phyloP scores from a whole-genome alignment of 2,329 filamentous ascomycete genomes.

The Amylocarpus encephaloides region DNA sequence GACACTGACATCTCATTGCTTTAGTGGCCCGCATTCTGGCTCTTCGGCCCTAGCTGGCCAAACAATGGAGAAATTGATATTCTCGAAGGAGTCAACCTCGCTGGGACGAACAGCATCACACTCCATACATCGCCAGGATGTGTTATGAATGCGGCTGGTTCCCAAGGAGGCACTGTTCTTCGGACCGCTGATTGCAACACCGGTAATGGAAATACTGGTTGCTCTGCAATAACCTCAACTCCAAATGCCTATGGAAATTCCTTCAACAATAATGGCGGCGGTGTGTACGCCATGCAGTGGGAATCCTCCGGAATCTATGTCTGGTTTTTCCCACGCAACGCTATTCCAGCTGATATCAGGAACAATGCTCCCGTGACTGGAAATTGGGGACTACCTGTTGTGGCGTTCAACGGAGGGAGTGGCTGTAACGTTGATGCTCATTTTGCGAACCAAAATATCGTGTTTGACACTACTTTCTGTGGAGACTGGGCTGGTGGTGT shows the following conservation, averaged over 20 bases:
- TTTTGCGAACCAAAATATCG: conserved; percentile 65
- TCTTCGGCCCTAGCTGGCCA: conserved; percentile 54
- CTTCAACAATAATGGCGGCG: conserved; percentile 62
- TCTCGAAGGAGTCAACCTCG: conserved; percentile 62
- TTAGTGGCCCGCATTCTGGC: conserved; percentile 46
- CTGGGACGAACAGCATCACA: conserved; percentile 53
- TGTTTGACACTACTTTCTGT: conserved; percentile 71
- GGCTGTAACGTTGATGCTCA: conserved; percentile 59
- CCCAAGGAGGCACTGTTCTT: conserved; percentile 36
- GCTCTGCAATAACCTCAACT: conserved; percentile 32
- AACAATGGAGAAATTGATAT: conserved; percentile 56
- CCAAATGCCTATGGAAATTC: conserved; percentile 51
- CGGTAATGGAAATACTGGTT: conserved; percentile 39
- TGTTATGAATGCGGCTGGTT: conserved; percentile 35
- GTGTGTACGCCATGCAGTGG: conserved; percentile 68
- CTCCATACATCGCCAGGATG: conserved; percentile 51
- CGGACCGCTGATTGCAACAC: conserved; percentile 40
- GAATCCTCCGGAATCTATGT: conserved; percentile 60
- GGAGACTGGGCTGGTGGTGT: conserved; percentile 43
- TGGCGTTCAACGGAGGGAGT: conserved; percentile 56
- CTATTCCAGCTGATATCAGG: conserved; percentile 60
- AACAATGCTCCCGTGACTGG: conserved; percentile 51
- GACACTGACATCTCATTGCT: not conserved
- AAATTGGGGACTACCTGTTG: conserved; percentile 62
- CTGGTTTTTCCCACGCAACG: conserved; percentile 67